Evolutionary conservation across 164 flowering plant species (phyloP).

Genomic region (Dillenia suffruticosa): DNA sequence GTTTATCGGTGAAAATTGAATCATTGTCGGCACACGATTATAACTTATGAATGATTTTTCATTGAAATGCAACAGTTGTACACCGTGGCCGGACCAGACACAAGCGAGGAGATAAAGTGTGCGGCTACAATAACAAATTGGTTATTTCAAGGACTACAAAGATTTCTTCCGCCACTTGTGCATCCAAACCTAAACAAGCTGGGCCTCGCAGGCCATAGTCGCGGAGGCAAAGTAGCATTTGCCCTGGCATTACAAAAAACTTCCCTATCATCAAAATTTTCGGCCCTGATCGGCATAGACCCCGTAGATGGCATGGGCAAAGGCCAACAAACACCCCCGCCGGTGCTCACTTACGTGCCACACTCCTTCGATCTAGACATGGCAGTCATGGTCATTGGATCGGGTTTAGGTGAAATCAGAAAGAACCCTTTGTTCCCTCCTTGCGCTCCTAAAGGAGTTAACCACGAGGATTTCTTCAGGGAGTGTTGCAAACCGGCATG

Average conservation of each 20-base stretch:
- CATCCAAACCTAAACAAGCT: conserved; percentile 43
- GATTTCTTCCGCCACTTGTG: conserved; percentile 37
- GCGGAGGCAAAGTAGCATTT: conserved; percentile 85
- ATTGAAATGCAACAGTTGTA: conserved; percentile 36
- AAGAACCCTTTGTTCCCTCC: conserved; percentile 67
- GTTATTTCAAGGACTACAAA: conserved; percentile 44
- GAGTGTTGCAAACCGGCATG: conserved; percentile 62
- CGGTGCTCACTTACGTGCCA: conserved; percentile 71
- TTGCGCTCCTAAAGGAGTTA: conserved; percentile 84
- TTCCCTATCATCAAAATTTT: conserved; percentile 33
- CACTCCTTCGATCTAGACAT: conserved; percentile 55
- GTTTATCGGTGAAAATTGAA: no score
- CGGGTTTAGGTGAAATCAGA: conserved; percentile 62
- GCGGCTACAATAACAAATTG: conserved; percentile 52
- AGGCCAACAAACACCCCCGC: conserved; percentile 77
- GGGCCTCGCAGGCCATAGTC: conserved; percentile 72
- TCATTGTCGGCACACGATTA: not conserved
- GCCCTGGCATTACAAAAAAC: conserved; percentile 50
- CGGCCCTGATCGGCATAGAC: conserved; percentile 82
- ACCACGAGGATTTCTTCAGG: conserved; percentile 61
- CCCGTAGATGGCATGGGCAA: conserved; percentile 88
- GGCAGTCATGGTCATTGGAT: conserved; percentile 66
- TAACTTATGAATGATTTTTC: not conserved
- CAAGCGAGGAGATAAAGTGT: conserved; percentile 49
- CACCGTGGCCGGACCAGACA: conserved; percentile 45